Percentiles rank a stretch among this genome's conserved stretches.
These are phyloP conservation scores for Hanseniaspora thailandica DNA, from an alignment of 805 yeast genomes.

Conservation along the genomic window DNA sequence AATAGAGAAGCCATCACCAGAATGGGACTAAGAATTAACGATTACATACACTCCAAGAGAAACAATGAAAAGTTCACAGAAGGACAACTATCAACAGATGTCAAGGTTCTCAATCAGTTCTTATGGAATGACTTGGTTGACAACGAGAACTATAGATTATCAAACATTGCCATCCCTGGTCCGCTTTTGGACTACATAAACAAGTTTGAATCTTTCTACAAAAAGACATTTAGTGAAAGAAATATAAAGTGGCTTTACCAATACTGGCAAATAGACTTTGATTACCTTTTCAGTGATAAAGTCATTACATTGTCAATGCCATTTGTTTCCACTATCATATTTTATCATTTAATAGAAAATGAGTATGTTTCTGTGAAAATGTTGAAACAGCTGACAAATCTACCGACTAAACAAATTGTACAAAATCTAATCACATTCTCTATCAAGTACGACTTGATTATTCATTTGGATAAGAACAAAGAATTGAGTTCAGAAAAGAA, in stretches of 20 bases:
- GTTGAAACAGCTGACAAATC: conserved; percentile 52
- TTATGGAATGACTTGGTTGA: conserved; percentile 38
- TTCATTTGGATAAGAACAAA: conserved; percentile 66
- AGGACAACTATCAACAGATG: conserved; percentile 29
- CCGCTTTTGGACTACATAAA: conserved; percentile 32
- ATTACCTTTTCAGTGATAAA: conserved; percentile 53
- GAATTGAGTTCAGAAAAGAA: conserved; percentile 39
- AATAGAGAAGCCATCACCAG: conserved; percentile 31
- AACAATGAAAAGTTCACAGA: conserved; percentile 33
- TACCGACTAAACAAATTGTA: conserved; percentile 60
- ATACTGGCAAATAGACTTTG: conserved; percentile 71
- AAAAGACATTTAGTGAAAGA: conserved; percentile 44
- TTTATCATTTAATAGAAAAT: conserved; percentile 58
- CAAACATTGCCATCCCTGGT: conserved; percentile 18
- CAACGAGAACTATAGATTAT: conserved; percentile 14
- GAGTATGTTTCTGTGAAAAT: conserved; percentile 45
- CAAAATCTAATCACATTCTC: conserved; percentile 76
- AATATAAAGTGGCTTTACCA: conserved; percentile 67
- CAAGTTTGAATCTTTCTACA: conserved; percentile 43
- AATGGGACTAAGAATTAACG: conserved; percentile 78
- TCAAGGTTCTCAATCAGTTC: conserved; percentile 47
- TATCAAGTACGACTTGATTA: conserved; percentile 57
- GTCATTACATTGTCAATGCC: conserved; percentile 74
- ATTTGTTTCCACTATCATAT: conserved; percentile 64
- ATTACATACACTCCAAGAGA: conserved; percentile 50